Evolutionary conservation across 1,284 basidiomycete genomes (phyloP), one percentile per base, ranked within the genome.

Genomic region (Moniliophthora roreri): DNA sequence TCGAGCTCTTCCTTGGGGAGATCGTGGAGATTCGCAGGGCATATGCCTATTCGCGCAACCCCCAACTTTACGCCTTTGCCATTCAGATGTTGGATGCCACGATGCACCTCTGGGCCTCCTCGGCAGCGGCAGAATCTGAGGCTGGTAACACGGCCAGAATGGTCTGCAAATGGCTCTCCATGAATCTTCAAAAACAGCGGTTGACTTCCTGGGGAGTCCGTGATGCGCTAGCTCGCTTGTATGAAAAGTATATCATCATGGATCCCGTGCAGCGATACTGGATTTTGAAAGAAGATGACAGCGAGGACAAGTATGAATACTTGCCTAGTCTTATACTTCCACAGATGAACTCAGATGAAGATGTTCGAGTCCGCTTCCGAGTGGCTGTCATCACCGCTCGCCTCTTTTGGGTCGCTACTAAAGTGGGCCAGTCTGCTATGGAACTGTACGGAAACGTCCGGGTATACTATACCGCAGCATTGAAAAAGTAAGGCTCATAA

Each of bases 311-410:
- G 49, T 56, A 76, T 45, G 72, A 64, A n/a, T 66, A 67, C 18
- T 61, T 69, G 48, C 84, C 86, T 1, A 65, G 74, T 35, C 58
- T 54, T 21, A 66, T 89, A 45, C 71, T 93, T 35, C 79, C 78
- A 6, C 64, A 63, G 13, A 64, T 91, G 55, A 76, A 79, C 21
- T 63, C 67, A 16, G 95, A 98, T 66, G 67, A 72, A 41, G 95
- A 98, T 66, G 83, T 90, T n/a, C 83, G 94, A 21, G 87, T 97
- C 32, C 87, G 95, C 5, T 89, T 93, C 60, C 85, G 91, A 20
- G 82, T 82, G 1, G 87, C 90, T 1, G 71, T 80, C 2, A 75
- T 84, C 5, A 82, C 80, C 26, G 82, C 90, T 2, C 73, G 74
- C 3, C 67, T 93, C 18, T 87, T 91, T 60, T 65, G 73, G 4